phyloP scores from a whole-genome alignment of 768 basidiomycete species.

The Lyophyllum atratum region DNA sequence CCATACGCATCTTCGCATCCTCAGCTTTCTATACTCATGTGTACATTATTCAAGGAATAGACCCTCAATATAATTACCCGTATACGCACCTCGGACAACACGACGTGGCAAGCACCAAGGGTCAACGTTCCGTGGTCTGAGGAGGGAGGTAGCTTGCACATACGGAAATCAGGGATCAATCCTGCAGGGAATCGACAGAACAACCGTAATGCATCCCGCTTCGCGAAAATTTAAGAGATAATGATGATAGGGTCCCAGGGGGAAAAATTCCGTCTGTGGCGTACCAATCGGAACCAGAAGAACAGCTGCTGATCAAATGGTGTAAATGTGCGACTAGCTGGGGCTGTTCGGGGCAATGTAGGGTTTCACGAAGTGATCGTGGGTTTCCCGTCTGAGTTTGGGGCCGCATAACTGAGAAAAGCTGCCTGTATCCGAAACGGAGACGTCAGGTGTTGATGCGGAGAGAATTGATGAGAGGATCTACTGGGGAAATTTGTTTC shows the following conservation, averaged over 20 bases:
- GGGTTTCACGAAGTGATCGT: background rate
- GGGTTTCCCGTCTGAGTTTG: background rate
- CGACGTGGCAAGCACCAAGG: background rate
- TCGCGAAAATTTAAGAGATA: background rate
- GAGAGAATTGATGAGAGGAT: conserved; percentile 6
- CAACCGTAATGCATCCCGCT: background rate
- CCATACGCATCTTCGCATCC: conserved; percentile 2
- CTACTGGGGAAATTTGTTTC: conserved; percentile 4
- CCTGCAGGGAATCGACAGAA: background rate
- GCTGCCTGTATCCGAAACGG: conserved; percentile 3
- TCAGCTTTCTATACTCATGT: conserved; percentile 10
- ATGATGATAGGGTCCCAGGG: background rate
- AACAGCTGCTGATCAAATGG: conserved; percentile 10
- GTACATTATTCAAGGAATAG: conserved; percentile 14
- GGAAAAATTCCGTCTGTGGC: conserved; percentile 13
- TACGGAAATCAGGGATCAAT: background rate
- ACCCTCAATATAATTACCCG: conserved; percentile 4
- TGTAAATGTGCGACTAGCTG: conserved; percentile 1
- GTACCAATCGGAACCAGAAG: conserved; percentile 12
- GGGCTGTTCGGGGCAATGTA: background rate
- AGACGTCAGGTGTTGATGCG: conserved; percentile 15
- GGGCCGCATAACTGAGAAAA: background rate
- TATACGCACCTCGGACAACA: background rate
- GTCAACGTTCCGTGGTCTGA: background rate
- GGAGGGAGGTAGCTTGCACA: background rate